Evolutionary conservation across 2,329 filamentous ascomycete species (phyloP).

Genomic region (Botryotinia calthae): DNA sequence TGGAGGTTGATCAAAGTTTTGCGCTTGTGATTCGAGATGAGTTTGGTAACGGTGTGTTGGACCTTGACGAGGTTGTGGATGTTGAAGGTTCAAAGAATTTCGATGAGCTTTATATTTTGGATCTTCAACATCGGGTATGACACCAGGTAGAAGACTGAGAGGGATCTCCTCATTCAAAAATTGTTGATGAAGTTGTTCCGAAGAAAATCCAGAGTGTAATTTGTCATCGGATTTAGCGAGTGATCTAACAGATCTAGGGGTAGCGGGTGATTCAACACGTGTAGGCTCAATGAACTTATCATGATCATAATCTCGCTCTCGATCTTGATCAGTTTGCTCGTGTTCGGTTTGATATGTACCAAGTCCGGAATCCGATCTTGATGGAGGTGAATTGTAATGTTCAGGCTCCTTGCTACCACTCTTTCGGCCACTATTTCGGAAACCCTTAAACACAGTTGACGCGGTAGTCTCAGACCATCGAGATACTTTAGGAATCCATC

Average conservation of each 20-base stretch:
- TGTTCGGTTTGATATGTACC: constrained; percentile 48
- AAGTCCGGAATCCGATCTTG: constrained; percentile 74
- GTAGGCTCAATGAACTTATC: constrained; percentile 4
- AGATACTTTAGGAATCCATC: constrained; percentile 86
- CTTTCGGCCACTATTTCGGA: constrained; percentile 62
- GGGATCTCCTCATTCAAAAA: constrained; percentile 33
- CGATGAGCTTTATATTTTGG: constrained; percentile 81
- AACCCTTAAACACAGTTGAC: constrained; percentile 77
- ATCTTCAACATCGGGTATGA: constrained; percentile 48
- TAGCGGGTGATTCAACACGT: constrained; percentile 7
- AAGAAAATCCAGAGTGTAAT: constrained; percentile 55
- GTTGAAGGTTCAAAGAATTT: constrained; percentile 75
- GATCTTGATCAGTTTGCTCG: constrained; percentile 14
- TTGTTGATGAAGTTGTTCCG: constrained; percentile 43
- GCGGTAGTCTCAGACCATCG: constrained; percentile 96
- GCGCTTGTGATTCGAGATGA: constrained; percentile 69
- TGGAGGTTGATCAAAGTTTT: constrained; percentile 57
- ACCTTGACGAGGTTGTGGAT: constrained; percentile 73
- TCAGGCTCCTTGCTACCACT: constrained; percentile 50
- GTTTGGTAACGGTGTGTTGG: constrained; percentile 73
- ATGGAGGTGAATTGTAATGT: constrained; percentile 45
- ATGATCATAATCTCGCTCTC: neutral
- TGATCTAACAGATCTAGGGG: neutral
- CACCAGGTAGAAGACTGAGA: constrained; percentile 30
- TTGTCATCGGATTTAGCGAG: constrained; percentile 52